Percentiles rank a stretch among this genome's conserved stretches.
These are phyloP conservation scores for Nitzschia sp. DNA, from an alignment of 108 stramenopile genomes.

Conservation along the genomic window DNA sequence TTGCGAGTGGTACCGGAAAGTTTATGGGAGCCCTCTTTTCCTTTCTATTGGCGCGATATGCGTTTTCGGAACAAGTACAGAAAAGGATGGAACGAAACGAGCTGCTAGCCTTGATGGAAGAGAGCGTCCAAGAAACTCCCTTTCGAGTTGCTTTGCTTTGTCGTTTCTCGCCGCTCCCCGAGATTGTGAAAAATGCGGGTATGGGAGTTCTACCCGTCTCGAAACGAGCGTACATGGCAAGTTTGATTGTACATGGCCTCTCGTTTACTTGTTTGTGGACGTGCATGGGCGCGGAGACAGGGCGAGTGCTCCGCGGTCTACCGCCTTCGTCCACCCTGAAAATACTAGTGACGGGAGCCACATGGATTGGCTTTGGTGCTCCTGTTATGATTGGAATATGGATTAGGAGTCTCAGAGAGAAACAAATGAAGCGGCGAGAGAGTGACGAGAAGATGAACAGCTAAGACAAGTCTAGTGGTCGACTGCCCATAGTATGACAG, in stretches of 20 bases:
- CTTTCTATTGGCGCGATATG: slow-evolving; percentile 49
- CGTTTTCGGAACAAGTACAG: slow-evolving; percentile 25
- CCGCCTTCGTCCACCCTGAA: slow-evolving; percentile 25
- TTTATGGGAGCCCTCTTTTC: slow-evolving; percentile 48
- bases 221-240: slow-evolving; percentile 37
- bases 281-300: slow-evolving; percentile 60
- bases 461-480: too few relatives aligned
- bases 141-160: slow-evolving; percentile 53
- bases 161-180: slow-evolving; percentile 58
- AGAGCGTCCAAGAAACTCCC: slow-evolving; percentile 44
- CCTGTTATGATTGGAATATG: slow-evolving; percentile 26
- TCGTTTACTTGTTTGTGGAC: slow-evolving; percentile 68
- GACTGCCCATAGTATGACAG: too few relatives aligned
- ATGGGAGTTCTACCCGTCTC: slow-evolving; percentile 41
- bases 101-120: slow-evolving; percentile 49
- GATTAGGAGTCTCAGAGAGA: slow-evolving; percentile 27
- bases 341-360: slow-evolving; percentile 17
- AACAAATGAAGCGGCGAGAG: slow-evolving; percentile 5
- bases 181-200: slow-evolving; percentile 68
- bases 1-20: slow-evolving; percentile 48
- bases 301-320: slow-evolving; percentile 44
- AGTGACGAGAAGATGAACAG: not conserved
- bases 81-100: slow-evolving; percentile 35
- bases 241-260: slow-evolving; percentile 53
- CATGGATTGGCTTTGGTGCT: slow-evolving; percentile 18